A percentile compares a stretch with the other conserved stretches of the same genome.
phyloP scores from a whole-genome alignment of 78 protist genomes.

The Chrysochromulina parva region DNA sequence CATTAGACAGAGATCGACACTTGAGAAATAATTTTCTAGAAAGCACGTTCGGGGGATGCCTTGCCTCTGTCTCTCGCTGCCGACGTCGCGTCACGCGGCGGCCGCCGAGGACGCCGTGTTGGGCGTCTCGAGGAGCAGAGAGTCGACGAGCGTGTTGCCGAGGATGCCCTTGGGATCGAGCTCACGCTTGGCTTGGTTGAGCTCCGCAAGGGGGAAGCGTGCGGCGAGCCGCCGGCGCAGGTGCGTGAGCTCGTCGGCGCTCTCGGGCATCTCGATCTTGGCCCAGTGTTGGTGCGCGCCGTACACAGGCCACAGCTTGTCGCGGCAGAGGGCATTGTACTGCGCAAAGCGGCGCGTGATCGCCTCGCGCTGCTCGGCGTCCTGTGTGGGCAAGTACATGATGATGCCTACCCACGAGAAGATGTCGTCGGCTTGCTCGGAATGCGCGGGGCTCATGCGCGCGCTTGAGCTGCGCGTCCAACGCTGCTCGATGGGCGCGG shows the following conservation, averaged over 20 bases:
- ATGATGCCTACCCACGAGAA: constrained; percentile 20
- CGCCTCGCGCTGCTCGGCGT: neutral
- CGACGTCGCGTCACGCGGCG: no score
- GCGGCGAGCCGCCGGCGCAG: neutral
- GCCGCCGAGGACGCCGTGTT: no score
- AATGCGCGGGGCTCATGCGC: neutral
- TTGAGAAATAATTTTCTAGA: no score
- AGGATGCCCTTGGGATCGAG: neutral
- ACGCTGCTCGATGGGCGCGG: constrained; percentile 18
- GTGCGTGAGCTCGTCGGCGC: neutral
- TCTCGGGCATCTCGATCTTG: neutral
- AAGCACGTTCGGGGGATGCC: no score
- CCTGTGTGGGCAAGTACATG: neutral
- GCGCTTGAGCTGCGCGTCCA: neutral
- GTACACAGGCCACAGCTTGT: neutral
- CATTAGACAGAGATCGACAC: no score
- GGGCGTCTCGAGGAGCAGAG: no score
- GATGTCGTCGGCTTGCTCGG: neutral
- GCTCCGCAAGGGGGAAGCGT: neutral
- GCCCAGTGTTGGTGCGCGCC: constrained; percentile 17
- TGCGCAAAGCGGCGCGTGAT: neutral
- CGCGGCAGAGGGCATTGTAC: neutral
- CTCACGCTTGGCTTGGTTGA: neutral
- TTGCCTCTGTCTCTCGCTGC: no score
- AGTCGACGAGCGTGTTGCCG: no score